Evolutionary conservation across 106 monocot genomes (phyloP).

Genomic region (Hemerocallis citrina): DNA sequence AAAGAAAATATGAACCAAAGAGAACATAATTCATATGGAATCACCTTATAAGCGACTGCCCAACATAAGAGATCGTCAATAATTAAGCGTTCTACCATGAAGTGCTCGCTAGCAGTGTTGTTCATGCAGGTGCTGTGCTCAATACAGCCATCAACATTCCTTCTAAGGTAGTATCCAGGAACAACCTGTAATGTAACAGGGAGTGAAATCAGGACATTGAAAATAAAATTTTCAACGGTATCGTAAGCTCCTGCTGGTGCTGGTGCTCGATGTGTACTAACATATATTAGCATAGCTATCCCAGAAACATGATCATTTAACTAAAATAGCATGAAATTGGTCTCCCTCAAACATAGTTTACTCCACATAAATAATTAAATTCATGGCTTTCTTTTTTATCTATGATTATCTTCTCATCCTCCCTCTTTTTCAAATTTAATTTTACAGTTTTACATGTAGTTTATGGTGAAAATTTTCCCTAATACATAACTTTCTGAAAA

Average conservation of each 20-base stretch:
- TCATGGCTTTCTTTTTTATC: not conserved
- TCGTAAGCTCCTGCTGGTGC: not conserved
- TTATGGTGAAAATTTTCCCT: not conserved
- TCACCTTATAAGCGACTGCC: conserved; percentile 76
- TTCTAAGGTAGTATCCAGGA: conserved; percentile 82
- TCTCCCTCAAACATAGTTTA: not conserved
- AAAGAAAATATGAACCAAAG: not conserved
- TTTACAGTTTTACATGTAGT: not conserved
- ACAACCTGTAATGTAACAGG: conserved; percentile 42
- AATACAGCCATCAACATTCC: conserved; percentile 64
- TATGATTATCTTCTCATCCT: not conserved
- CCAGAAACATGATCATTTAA: not conserved
- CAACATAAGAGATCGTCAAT: conserved; percentile 78
- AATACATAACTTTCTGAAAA: no score
- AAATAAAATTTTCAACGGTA: not conserved
- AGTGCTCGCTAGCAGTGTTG: conserved; percentile 88
- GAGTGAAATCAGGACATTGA: not conserved
- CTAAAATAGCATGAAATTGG: not conserved
- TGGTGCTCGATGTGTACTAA: not conserved
- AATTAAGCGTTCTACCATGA: conserved; percentile 83
- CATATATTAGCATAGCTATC: not conserved
- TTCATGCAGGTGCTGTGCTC: conserved; percentile 70
- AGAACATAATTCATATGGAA: not conserved
- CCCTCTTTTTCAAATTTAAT: not conserved
- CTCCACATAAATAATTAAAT: not conserved